phyloP scores from a whole-genome alignment of 2,329 filamentous ascomycete species.

The Penicillium sp. region DNA sequence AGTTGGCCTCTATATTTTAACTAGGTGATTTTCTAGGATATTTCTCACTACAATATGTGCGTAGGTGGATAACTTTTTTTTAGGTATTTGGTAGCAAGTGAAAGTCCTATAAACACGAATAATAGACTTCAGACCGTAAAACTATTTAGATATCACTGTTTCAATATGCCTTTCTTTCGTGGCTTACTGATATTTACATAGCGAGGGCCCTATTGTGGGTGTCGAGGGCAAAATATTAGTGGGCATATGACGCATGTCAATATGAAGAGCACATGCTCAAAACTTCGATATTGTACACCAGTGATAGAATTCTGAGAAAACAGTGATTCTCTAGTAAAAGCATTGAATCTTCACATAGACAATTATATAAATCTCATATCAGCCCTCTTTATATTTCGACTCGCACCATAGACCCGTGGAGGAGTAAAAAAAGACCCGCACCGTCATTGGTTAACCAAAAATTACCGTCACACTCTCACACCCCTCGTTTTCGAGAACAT shows the following conservation, averaged over 20 bases:
- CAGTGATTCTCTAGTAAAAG: background rate
- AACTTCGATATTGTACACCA: background rate
- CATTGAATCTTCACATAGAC: background rate
- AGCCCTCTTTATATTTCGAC: background rate
- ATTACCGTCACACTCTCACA: constrained; percentile 10
- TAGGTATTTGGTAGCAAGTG: no score
- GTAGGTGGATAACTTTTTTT: background rate
- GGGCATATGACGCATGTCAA: constrained; percentile 1
- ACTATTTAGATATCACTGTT: background rate
- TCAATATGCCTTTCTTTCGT: background rate
- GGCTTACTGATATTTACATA: background rate
- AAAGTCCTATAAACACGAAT: background rate
- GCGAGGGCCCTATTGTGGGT: constrained; percentile 5
- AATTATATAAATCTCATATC: background rate
- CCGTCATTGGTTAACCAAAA: constrained; percentile 11
- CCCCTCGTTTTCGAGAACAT: constrained; percentile 11
- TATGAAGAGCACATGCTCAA: background rate
- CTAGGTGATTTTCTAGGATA: background rate
- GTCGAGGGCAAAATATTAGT: constrained; percentile 1
- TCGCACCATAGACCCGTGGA: background rate
- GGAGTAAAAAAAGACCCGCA: constrained; percentile 3
- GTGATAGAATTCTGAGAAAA: background rate
- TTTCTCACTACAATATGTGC: background rate
- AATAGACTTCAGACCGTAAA: no score
- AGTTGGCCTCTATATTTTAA: background rate